phyloP scores from a whole-genome alignment of 495 filamentous ascomycete genomes.

The Margaritispora aquatica region DNA sequence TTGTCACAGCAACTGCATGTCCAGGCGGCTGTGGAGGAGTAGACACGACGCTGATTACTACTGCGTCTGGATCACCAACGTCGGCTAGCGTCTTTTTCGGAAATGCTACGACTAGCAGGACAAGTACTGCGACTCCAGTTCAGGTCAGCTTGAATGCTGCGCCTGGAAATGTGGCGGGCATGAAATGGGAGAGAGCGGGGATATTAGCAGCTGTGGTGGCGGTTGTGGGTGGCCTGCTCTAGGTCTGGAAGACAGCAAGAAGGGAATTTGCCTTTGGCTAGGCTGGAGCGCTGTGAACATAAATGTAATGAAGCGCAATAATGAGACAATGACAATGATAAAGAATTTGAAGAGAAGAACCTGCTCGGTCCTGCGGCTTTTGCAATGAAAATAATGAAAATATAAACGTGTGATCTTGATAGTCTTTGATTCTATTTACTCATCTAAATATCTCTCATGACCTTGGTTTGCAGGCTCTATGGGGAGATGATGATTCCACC shows the following conservation, averaged over 20 bases:
- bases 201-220: neutral
- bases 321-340: neutral
- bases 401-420: neutral
- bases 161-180: neutral
- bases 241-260: neutral
- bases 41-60: neutral
- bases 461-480: neutral
- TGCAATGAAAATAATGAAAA: no score
- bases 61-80: neutral
- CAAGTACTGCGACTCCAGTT: neutral
- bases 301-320: neutral
- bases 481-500: neutral
- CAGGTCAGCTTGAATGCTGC: neutral
- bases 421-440: neutral
- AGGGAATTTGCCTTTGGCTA: neutral
- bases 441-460: neutral
- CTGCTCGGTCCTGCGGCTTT: no score
- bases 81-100: neutral
- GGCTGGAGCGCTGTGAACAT: neutral
- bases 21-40: neutral
- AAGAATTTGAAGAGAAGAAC: neutral
- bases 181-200: constrained; percentile 6
- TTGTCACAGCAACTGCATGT: neutral
- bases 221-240: neutral
- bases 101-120: neutral